Conservation (phyloP, 306 rosid species). For the Quercus wislizeni region DNA sequence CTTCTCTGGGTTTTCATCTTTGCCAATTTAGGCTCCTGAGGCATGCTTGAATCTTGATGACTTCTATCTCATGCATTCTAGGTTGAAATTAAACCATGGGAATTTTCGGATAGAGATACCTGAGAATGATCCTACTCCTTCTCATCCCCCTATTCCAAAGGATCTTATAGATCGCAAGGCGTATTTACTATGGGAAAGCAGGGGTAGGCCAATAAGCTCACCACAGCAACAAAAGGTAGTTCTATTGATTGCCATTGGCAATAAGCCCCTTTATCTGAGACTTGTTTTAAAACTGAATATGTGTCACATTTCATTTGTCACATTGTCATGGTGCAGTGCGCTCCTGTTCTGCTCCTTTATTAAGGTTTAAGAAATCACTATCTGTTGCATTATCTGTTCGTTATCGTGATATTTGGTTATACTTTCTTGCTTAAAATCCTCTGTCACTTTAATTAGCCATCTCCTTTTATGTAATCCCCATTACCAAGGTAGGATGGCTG, state of each 20-base stretch:
- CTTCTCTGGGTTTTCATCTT: not conserved
- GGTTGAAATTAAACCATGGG: slow-evolving; percentile 38
- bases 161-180: slow-evolving; percentile 21
- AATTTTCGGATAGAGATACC: slow-evolving; percentile 35
- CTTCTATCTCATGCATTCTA: not conserved
- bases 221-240: slow-evolving; percentile 31
- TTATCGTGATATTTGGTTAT: not conserved
- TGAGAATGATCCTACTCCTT: slow-evolving; percentile 18
- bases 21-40: not conserved
- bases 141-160: slow-evolving; percentile 9
- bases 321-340: not conserved
- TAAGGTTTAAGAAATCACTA: not conserved
- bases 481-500: not conserved
- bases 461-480: not conserved
- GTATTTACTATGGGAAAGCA: slow-evolving; percentile 21
- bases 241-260: not conserved
- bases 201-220: slow-evolving; percentile 25
- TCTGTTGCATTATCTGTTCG: not conserved
- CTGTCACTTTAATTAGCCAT: not conserved
- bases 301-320: not conserved
- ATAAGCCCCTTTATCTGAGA: not conserved
- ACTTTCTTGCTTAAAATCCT: not conserved
- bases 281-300: not conserved
- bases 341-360: not conserved
- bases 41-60: not conserved